Percentiles rank a stretch among this genome's conserved stretches.
Evolutionary conservation across 192 early-diverging fungal species (phyloP).

Genomic region (Backusella luteola): DNA sequence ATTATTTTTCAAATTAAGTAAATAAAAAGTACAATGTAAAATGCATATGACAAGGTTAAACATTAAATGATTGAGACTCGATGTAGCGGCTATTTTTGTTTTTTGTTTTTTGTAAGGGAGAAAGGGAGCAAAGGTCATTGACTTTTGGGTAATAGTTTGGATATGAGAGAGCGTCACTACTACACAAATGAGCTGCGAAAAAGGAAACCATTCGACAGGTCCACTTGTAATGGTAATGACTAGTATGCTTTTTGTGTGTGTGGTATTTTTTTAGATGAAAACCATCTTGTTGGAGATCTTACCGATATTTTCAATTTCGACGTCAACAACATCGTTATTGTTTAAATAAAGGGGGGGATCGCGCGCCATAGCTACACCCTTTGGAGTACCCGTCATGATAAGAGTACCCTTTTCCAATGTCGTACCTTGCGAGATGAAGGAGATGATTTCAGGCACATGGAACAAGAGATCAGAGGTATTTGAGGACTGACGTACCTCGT

Average conservation of each 20-base stretch:
- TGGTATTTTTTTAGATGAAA: background rate
- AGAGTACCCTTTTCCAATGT: constrained; percentile 85
- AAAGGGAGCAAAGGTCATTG: background rate
- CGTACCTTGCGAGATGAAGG: constrained; percentile 79
- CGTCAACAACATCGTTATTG: constrained; percentile 44
- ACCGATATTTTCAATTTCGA: constrained; percentile 53
- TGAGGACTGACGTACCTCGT: constrained; percentile 71
- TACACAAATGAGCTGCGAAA: background rate
- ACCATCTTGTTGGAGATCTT: constrained; percentile 27
- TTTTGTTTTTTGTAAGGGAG: background rate
- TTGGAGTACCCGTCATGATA: constrained; percentile 89
- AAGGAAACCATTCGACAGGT: background rate
- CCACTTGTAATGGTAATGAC: background rate
- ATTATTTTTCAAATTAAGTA: background rate
- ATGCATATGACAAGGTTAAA: background rate
- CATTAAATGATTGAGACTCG: background rate
- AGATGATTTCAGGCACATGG: constrained; percentile 70
- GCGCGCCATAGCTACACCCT: constrained; percentile 70
- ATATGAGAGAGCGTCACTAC: background rate
- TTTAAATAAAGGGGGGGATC: no score
- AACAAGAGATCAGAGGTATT: constrained; percentile 58
- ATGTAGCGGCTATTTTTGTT: background rate
- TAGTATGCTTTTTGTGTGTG: background rate
- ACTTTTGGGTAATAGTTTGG: background rate
- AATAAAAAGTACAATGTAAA: background rate